phyloP scores from a whole-genome alignment of 2,329 filamentous ascomycete species.

The Graphium sp. region DNA sequence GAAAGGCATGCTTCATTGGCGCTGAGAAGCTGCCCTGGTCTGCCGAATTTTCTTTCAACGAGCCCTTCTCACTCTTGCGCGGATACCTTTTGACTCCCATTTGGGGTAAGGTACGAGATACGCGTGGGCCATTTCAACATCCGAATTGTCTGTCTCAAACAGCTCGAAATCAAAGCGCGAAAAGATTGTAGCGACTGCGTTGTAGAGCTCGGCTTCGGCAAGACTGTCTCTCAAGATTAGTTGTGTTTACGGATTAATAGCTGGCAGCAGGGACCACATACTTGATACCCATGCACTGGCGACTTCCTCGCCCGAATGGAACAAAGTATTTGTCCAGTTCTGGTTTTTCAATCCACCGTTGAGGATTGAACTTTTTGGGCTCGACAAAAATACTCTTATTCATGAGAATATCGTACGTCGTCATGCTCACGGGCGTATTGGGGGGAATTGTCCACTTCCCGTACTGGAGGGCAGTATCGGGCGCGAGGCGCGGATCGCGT shows the following conservation, averaged over 20 bases:
- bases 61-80: constrained; percentile 6
- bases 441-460: constrained; percentile 13
- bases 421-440: constrained; percentile 18
- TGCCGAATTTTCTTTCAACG: too few species aligned
- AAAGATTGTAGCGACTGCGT: constrained; percentile 8
- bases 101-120: constrained; percentile 7
- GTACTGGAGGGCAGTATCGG: constrained; percentile 13
- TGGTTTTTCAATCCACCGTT: constrained; percentile 9
- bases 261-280: constrained; percentile 2
- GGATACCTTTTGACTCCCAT: constrained; percentile 6
- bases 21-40: too few species aligned
- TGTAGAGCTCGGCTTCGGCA: constrained; percentile 9
- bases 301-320: constrained; percentile 8
- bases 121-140: constrained; percentile 8
- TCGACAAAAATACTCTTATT: constrained; percentile 10
- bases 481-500: constrained; percentile 12
- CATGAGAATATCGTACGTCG: constrained; percentile 11
- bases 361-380: constrained; percentile 10
- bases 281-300: constrained; percentile 11
- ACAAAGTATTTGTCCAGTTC: constrained; percentile 9
- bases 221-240: constrained; percentile 6
- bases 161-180: constrained; percentile 10
- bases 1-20: too few species aligned
- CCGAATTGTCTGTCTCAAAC: constrained; percentile 10
- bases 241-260: too few species aligned